phyloP scores from a whole-genome alignment of 805 yeast genomes.

The Saccharomycopsis capsularis region DNA sequence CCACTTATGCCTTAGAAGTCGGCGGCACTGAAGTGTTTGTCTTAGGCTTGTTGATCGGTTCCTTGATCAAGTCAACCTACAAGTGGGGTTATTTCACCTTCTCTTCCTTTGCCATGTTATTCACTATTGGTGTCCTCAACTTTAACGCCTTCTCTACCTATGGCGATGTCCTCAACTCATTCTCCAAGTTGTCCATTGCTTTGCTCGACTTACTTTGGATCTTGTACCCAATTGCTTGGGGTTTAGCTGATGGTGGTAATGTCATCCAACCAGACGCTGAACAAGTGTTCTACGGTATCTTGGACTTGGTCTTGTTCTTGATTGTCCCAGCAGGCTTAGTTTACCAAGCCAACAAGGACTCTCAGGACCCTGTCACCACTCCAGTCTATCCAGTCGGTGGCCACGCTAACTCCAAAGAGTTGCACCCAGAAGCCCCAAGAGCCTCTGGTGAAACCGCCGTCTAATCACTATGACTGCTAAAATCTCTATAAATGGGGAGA shows the following conservation, averaged over 20 bases:
- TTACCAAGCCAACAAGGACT: conserved; percentile 12
- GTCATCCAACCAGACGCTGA: conserved; percentile 52
- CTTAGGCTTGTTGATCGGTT: conserved; percentile 49
- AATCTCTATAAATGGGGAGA: too few relatives aligned
- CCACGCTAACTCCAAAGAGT: conserved; percentile 22
- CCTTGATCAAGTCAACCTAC: conserved; percentile 47
- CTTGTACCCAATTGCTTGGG: conserved; percentile 46
- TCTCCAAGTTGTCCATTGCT: conserved; percentile 26
- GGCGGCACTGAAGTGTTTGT: conserved; percentile 42
- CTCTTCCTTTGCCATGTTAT: conserved; percentile 39
- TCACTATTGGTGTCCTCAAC: conserved; percentile 27
- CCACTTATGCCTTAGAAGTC: conserved; percentile 37
- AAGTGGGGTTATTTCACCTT: conserved; percentile 67
- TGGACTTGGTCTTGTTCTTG: conserved; percentile 43
- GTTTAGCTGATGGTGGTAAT: conserved; percentile 57
- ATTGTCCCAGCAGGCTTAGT: conserved; percentile 25
- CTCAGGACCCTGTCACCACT: not conserved
- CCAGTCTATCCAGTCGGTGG: conserved; percentile 23
- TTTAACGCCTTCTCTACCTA: conserved; percentile 10
- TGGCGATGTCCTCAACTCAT: conserved; percentile 19
- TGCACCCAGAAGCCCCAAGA: conserved; percentile 31
- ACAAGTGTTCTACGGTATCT: conserved; percentile 51
- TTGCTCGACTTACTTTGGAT: conserved; percentile 37
- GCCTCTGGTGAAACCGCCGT: conserved; percentile 38
- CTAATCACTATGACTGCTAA: too few relatives aligned